Evolutionary conservation across 140 eudicot species (phyloP), one percentile per base, ranked within the genome.

Genomic region (Bidens hawaiensis): DNA sequence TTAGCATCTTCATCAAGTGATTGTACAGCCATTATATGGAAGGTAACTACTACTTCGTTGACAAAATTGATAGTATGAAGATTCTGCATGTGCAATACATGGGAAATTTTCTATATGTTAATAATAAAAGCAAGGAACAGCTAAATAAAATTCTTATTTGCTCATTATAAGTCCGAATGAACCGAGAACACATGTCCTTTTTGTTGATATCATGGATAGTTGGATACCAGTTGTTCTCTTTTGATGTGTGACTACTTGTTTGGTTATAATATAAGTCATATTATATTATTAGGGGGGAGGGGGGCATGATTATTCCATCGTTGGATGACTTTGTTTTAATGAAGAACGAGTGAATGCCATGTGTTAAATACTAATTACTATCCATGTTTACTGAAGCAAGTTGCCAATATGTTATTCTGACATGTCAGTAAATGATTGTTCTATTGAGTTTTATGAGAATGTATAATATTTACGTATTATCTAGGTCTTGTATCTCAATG

Each of bases 11-110:
- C 97, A 62, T 86, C 94, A 62, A 84, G 88, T 41, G 97, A 86
- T 80, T 83, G 94, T 74, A 79, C 97, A 45, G 90, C 95, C 69
- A 86, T 90, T 50, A 78, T 90, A 64, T 90, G 97, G 97, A 80
- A 86, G 97, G 97, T 86, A 77, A 22, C 12, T 56, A 47, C 68
- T 46, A 57, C 38, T 28, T 45, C 19, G 5, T 47, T 49, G 28
- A 67, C 15, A 57, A 68, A 52, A 26, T 50, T 41, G 74, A 33
- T 69, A 46, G 27, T 24, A 10, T 34, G 6, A 38, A 63, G 71
- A 62, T 54, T 46, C 60, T 43, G 24, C 61, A 24, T 15, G 21
- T 55, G 48, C 13, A 30, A 23, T 22, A 49, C 8, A 13, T 60
- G 30, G 53, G 59, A 65, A 57, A 25, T 10, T 38, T 62, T 24